Evolutionary conservation across 1,284 basidiomycete genomes (phyloP), one percentile per base, ranked within the genome.

Genomic region (Leccinum proliferum): DNA sequence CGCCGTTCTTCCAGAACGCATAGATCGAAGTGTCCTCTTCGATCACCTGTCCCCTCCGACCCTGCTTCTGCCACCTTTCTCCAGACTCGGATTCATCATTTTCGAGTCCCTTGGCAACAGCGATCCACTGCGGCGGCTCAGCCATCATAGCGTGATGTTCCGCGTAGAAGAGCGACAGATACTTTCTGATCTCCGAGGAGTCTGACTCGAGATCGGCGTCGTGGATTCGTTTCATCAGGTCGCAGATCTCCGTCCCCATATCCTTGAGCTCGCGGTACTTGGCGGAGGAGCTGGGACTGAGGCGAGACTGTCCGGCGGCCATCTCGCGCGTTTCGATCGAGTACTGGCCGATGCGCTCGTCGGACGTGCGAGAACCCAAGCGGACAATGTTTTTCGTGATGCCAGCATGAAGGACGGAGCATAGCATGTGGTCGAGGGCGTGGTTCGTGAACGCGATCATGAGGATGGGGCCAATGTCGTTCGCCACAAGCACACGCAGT

Each of bases 371-470:
- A 18, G 83, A 79, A 0, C 89, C 90, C 3, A 90, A 75, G 2
- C 89, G 83, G 10, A 89, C 82, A 29, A 92, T 79, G 46, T 83
- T 79, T 1, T 75, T 72, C 0, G 88, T 89, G 60, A 92, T 88
- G 0, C 73, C 72, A 0, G 81, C 81, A 64, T 90, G 84, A 2
- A 90, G 75, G 3, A 89, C 78, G 0, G 83, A 83, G 8, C 77
- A 74, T 3, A 91, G 76, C 72, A 90, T 81, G 63, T 90, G 86
- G 64, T 92, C 89, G 1, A 91, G 77, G 0, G 89, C 88, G 64
- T 92, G 90, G 67, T 92, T 91, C 0, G 89, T 91, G 72, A 85
- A 88, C 0, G 87, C 86, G 55, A 91, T 86, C 77, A 90, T 77
- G 14, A 89, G 75, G 60, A 90, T 84, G 0, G 85, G 87, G 0